A percentile compares a stretch with the other conserved stretches of the same genome.
These are phyloP conservation scores for Trametes gibbosa DNA, from an alignment of 768 basidiomycete genomes.

Conservation along the genomic window DNA sequence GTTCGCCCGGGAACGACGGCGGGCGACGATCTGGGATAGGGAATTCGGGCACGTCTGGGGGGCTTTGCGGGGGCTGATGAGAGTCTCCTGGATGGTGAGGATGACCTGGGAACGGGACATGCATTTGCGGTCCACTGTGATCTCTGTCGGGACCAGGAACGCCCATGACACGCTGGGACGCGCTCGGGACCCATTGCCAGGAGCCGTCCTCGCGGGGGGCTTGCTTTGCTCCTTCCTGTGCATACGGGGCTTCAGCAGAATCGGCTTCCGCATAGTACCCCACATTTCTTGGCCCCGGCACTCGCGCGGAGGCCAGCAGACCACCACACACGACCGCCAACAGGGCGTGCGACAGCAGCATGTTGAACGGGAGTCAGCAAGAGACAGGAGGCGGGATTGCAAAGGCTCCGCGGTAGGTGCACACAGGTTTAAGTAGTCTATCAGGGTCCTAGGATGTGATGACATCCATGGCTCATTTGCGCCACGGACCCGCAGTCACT, in stretches of 20 bases:
- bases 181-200: background rate
- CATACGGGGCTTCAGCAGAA: background rate
- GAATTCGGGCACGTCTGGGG: background rate
- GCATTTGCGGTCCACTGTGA: background rate
- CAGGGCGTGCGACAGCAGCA: constrained; percentile 22
- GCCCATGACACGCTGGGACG: constrained; percentile 7
- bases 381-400: background rate
- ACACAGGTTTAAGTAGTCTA: no score
- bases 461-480: constrained; percentile 1
- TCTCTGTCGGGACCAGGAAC: background rate
- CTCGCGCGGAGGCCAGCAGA: constrained; percentile 17
- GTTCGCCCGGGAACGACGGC: background rate
- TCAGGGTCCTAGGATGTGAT: background rate
- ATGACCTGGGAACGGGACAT: background rate
- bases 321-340: constrained; percentile 21
- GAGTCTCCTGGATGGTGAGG: background rate
- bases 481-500: background rate
- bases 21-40: no score
- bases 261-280: background rate
- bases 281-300: constrained; percentile 2
- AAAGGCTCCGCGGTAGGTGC: no score
- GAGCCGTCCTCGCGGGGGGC: background rate
- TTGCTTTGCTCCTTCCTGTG: background rate
- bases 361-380: constrained; percentile 6
- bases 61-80: background rate